These are phyloP conservation scores for Geranomyces michiganensis DNA, from an alignment of 192 early-diverging fungal genomes.

Conservation along the genomic window DNA sequence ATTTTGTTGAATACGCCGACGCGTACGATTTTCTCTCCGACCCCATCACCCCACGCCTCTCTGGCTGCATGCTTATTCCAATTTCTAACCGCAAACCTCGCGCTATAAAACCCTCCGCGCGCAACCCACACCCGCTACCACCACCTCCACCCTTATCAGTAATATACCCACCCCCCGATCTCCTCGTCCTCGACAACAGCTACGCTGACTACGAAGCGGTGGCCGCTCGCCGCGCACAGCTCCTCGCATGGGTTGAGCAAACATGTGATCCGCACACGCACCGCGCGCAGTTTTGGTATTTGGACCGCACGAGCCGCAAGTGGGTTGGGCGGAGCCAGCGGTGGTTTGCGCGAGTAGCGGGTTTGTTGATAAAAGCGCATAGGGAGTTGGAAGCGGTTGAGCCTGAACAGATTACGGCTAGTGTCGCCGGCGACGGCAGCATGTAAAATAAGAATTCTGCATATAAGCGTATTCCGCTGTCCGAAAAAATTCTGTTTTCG, in stretches of 20 bases:
- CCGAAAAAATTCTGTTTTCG: too few species aligned
- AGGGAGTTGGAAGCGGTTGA: neutral
- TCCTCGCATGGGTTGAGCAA: constrained; percentile 2
- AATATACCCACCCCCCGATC: constrained; percentile 7
- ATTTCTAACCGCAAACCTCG: neutral
- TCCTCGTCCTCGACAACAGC: neutral
- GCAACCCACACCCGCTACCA: neutral
- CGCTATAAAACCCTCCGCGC: neutral
- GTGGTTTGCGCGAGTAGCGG: constrained; percentile 15
- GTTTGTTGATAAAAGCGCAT: neutral
- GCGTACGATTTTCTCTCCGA: constrained; percentile 12
- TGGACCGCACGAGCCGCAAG: neutral
- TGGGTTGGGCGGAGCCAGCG: neutral
- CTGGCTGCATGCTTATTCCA: constrained; percentile 10
- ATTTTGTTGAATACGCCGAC: constrained; percentile 24
- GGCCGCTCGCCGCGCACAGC: neutral
- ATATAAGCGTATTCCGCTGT: too few species aligned
- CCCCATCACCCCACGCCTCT: constrained; percentile 3
- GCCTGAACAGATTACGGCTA: neutral
- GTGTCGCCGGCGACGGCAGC: too few species aligned
- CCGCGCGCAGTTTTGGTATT: constrained; percentile 14
- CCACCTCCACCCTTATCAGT: neutral
- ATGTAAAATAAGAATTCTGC: too few species aligned
- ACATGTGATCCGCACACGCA: neutral
- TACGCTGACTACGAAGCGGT: neutral